A percentile compares a stretch with the other conserved stretches of the same genome.
Evolutionary conservation across 306 rosid species (phyloP).

Genomic region (Betula pendula): DNA sequence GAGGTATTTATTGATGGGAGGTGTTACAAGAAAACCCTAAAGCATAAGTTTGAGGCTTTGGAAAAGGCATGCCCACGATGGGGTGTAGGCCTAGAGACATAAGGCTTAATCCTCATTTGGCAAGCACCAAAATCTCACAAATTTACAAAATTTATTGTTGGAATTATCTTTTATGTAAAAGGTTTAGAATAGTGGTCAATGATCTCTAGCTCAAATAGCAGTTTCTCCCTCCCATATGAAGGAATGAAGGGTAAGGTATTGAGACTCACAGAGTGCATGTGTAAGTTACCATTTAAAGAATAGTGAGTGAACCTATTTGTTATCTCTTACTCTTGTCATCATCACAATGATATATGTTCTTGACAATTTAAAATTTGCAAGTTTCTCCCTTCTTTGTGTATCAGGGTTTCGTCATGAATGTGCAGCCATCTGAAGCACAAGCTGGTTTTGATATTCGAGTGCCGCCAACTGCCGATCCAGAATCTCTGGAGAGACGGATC

Average conservation of each 20-base stretch:
- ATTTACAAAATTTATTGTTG: background rate
- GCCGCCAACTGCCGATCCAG: slow-evolving; percentile 71
- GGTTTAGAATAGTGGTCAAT: background rate
- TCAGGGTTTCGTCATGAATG: slow-evolving; percentile 97
- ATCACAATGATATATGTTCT: background rate
- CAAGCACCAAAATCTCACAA: background rate
- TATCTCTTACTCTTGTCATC: background rate
- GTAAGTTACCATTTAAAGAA: background rate
- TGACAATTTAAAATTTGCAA: background rate
- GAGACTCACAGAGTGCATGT: background rate
- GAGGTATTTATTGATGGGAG: background rate
- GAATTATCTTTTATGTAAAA: background rate
- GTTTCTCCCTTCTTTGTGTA: slow-evolving; percentile 18
- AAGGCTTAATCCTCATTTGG: background rate
- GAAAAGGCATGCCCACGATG: background rate
- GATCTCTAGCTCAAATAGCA: background rate
- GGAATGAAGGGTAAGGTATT: background rate
- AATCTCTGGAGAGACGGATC: slow-evolving; percentile 56
- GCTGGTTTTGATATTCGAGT: slow-evolving; percentile 92
- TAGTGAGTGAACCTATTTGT: background rate
- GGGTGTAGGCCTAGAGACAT: background rate
- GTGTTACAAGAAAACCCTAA: background rate
- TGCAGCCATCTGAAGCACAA: slow-evolving; percentile 99
- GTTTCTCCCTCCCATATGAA: background rate
- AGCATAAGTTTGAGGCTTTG: background rate